A percentile compares a stretch with the other conserved stretches of the same genome.
Conservation (phyloP, 2,329 filamentous ascomycete genomes). For the Catunica adiposa region DNA sequence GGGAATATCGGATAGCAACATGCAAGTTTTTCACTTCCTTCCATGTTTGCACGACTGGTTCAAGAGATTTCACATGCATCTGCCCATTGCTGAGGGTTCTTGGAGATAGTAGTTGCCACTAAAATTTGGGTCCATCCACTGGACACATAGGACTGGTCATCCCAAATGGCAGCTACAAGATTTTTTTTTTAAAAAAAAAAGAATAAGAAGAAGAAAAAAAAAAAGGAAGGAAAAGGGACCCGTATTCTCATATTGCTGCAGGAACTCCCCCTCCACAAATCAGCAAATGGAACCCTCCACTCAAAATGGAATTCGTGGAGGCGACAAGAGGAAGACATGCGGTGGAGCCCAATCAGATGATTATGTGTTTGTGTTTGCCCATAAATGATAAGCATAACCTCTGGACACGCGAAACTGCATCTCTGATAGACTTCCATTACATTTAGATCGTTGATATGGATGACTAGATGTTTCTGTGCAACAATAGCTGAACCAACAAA, state of each 20-base stretch:
- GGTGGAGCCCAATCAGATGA: neutral
- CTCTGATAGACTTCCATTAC: no score
- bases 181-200: neutral
- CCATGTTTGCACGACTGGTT: neutral
- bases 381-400: neutral
- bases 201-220: neutral
- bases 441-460: no score
- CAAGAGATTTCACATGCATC: neutral
- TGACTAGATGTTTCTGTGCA: no score
- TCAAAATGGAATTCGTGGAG: neutral
- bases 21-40: neutral
- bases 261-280: neutral
- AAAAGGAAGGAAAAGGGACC: constrained; percentile 1
- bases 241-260: neutral
- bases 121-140: neutral
- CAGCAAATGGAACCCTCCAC: neutral
- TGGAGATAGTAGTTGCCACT: neutral
- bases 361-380: neutral
- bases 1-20: neutral
- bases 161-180: no score
- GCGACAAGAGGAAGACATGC: neutral
- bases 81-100: neutral
- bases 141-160: neutral
- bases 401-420: no score
- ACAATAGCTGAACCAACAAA: no score